These are phyloP conservation scores for Ceratocystis huliohia DNA, from an alignment of 2,329 filamentous ascomycete genomes.

Conservation along the genomic window DNA sequence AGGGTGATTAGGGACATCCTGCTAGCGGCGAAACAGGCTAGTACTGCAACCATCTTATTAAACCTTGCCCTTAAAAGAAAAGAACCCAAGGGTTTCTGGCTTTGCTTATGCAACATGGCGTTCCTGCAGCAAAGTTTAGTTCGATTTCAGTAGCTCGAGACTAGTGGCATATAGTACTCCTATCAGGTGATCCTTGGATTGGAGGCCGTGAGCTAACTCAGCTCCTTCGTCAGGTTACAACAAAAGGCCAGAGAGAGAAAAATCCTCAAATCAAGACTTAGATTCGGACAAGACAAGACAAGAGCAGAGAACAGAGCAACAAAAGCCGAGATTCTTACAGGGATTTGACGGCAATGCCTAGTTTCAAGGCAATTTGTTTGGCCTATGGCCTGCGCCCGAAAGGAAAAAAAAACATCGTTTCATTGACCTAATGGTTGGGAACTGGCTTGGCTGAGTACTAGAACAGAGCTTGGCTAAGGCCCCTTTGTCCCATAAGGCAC, in stretches of 20 bases:
- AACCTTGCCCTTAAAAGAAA: not conserved
- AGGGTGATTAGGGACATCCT: not conserved
- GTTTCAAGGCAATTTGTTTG: not conserved
- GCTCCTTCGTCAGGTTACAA: not conserved
- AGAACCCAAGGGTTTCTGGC: not conserved
- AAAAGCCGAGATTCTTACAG: not conserved
- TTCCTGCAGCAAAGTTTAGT: not conserved
- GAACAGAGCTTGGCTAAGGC: not conserved
- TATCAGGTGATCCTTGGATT: not conserved
- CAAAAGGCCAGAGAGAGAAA: not conserved
- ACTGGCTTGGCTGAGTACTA: not conserved
- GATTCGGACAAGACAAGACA: no score
- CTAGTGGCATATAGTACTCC: not conserved
- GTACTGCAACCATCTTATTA: not conserved
- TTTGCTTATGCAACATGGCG: not conserved
- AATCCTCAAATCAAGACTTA: no score
- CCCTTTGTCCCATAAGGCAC: not conserved
- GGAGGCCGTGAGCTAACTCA: not conserved
- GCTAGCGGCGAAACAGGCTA: constrained; percentile 3
- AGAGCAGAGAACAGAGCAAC: not conserved
- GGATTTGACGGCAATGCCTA: not conserved
- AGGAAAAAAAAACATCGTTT: not conserved
- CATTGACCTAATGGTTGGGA: not conserved
- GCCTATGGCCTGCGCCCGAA: not conserved
- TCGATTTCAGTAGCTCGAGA: not conserved